Percentiles rank a stretch among this genome's conserved stretches.
Conservation (phyloP, 1,284 basidiomycete genomes). For the Leccinum pachyderme region DNA sequence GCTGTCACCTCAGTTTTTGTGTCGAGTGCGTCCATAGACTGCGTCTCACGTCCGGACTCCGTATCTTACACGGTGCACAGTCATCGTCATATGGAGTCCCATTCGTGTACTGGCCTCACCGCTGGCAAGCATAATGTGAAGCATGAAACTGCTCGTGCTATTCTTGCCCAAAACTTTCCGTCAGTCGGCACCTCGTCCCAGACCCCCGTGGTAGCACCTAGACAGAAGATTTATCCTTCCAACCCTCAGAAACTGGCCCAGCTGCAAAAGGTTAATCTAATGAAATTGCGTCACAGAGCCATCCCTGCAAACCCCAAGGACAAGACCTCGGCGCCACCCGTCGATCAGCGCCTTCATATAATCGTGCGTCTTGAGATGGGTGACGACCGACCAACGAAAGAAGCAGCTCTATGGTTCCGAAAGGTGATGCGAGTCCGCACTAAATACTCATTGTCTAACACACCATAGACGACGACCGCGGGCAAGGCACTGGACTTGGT, state of each 20-base stretch:
- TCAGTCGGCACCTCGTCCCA: slow-evolving; percentile 16
- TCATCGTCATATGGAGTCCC: slow-evolving; percentile 58
- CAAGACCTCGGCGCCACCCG: slow-evolving; percentile 41
- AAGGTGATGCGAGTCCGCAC: slow-evolving; percentile 42
- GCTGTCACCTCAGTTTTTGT: slow-evolving; percentile 63
- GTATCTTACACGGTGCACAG: slow-evolving; percentile 35
- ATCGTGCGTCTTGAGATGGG: slow-evolving; percentile 36
- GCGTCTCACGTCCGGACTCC: neutral
- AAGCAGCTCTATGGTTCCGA: slow-evolving; percentile 61
- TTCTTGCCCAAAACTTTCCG: slow-evolving; percentile 58
- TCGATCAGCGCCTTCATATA: slow-evolving; percentile 58
- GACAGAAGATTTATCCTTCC: slow-evolving; percentile 36
- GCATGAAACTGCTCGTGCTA: slow-evolving; percentile 49
- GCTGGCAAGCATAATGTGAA: slow-evolving; percentile 28
- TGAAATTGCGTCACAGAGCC: slow-evolving; percentile 73
- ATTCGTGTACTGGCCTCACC: slow-evolving; percentile 43
- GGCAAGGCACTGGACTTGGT: slow-evolving; percentile 52
- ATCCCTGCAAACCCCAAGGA: slow-evolving; percentile 59
- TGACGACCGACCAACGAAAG: slow-evolving; percentile 24
- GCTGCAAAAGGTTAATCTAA: slow-evolving; percentile 56
- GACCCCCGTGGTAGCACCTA: slow-evolving; percentile 26
- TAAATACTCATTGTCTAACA: slow-evolving; percentile 8
- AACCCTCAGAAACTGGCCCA: slow-evolving; percentile 57
- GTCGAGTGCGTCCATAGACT: slow-evolving; percentile 44
- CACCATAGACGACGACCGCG: slow-evolving; percentile 39